Percentiles rank a stretch among this genome's conserved stretches.
Conservation (phyloP, 495 filamentous ascomycete genomes). For the Penicillium angulare region DNA sequence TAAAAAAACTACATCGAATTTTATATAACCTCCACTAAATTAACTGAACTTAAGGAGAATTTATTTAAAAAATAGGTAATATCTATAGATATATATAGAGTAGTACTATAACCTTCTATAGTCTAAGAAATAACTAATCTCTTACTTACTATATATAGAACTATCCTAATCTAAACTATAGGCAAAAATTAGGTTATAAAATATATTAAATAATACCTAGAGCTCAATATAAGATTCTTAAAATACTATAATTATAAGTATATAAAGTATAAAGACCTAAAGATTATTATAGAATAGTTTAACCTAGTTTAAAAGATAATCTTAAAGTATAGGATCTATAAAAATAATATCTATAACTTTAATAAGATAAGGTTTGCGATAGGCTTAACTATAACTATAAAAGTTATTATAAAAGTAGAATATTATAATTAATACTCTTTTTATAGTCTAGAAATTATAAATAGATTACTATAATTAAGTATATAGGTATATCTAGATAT, state of each 20-base stretch:
- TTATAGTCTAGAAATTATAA: conserved; percentile 36
- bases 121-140: conserved; percentile 13
- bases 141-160: conserved; percentile 1
- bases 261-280: conserved; percentile 33
- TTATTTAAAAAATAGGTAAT: conserved; percentile 4
- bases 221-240: conserved; percentile 29
- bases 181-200: conserved; percentile 21
- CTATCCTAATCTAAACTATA: neutral
- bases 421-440: conserved; percentile 8
- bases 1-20: neutral
- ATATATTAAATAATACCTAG: conserved; percentile 29
- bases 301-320: conserved; percentile 28
- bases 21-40: conserved; percentile 8
- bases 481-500: conserved; percentile 20
- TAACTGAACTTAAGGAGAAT: conserved; percentile 3
- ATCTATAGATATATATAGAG: conserved; percentile 7
- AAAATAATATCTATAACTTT: conserved; percentile 46
- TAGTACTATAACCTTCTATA: neutral
- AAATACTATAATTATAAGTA: conserved; percentile 31
- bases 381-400: conserved; percentile 23
- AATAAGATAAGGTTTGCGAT: no score
- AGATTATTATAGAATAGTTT: conserved; percentile 35
- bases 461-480: conserved; percentile 35
- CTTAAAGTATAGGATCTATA: conserved; percentile 31
- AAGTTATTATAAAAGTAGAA: conserved; percentile 24